Base-by-base conservation (phyloP, 2,329 filamentous ascomycete genomes). In the Camillea tinctor region DNA sequence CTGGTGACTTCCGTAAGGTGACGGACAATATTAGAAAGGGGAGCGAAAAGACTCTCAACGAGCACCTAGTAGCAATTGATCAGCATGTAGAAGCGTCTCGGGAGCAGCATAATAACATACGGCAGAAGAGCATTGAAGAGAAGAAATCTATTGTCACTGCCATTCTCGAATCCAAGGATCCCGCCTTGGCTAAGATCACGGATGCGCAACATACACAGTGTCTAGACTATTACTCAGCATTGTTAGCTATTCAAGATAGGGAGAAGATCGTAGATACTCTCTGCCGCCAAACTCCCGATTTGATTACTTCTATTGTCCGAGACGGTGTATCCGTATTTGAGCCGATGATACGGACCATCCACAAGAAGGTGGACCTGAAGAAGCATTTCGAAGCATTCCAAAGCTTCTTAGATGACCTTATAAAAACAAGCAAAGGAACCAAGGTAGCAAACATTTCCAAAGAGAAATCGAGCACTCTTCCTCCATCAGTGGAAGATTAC, bases 191-290 rank as follows among this genome's bases (percentile, higher is more conserved):
- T 1, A 71, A 76, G 0, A 75, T 79, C 0, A 83, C 80, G 1
- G 82, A 88, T 11, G 67, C 76, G 9, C 86, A 91, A 64, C 90
- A 93, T 64, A 74, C 75, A 2, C 81, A 84, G 62, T 88, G 87
- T 40, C 79, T 89, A 51, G 86, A 90, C 59, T 93, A 91, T 72
- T 86, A 91, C 64, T 83, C 87, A 0, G 85, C 88, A 1, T 81
- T 87, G n/a, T 82, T 93, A 22, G 87, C 88, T 0, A 83, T 91
- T 8, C 85, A 87, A 40, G 91, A 95, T 70, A 84, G 91, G n/a
- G 85, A 91, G 59, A 83, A 88, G 66, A 86, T 94, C 54, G 84
- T 85, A 13, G 80, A 81, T 13, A 83, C 86, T 0, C 75, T 93
- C 15, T 94, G 91, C 73, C 84, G 84, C 15, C 81, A 85, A 52